Conservation (phyloP, 2,329 filamentous ascomycete species). For the Chlorencoelia australis region DNA sequence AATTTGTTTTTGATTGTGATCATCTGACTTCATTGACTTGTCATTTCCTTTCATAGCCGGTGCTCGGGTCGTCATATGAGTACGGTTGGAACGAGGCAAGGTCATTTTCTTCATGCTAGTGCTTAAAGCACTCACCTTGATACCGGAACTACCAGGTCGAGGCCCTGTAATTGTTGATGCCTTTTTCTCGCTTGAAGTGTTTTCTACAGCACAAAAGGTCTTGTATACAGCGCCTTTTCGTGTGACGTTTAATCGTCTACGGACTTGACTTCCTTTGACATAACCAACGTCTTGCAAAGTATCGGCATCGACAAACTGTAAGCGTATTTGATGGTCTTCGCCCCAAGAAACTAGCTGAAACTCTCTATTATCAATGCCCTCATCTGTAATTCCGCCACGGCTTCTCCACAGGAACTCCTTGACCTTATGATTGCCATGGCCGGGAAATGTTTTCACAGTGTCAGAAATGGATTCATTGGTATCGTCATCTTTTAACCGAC, state of each 20-base stretch:
- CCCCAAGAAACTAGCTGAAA: conserved; percentile 94
- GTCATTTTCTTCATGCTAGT: conserved; percentile 33
- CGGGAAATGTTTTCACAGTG: conserved; percentile 48
- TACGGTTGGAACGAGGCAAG: conserved; percentile 26
- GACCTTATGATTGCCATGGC: conserved; percentile 55
- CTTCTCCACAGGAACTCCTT: conserved; percentile 89
- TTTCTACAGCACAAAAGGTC: conserved; percentile 68
- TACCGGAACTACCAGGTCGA: conserved; percentile 36
- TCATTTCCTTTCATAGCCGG: conserved; percentile 26
- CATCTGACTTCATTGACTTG: conserved; percentile 22
- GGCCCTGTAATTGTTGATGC: conserved; percentile 52
- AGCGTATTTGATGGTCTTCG: conserved; percentile 69
- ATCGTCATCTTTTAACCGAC: conserved; percentile 36
- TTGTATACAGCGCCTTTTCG: conserved; percentile 78
- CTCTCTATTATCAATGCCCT: conserved; percentile 71
- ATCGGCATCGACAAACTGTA: conserved; percentile 61
- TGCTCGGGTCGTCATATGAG: conserved; percentile 18
- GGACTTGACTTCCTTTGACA: conserved; percentile 55
- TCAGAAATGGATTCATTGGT: conserved; percentile 35
- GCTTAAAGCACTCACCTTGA: conserved; percentile 25
- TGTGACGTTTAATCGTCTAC: conserved; percentile 59
- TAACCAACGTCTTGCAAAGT: conserved; percentile 62
- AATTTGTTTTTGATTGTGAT: conserved; percentile 44
- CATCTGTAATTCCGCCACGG: conserved; percentile 54
- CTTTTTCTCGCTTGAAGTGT: conserved; percentile 46